phyloP scores from a whole-genome alignment of 2,329 filamentous ascomycete genomes.

The Fusarium dimerum region DNA sequence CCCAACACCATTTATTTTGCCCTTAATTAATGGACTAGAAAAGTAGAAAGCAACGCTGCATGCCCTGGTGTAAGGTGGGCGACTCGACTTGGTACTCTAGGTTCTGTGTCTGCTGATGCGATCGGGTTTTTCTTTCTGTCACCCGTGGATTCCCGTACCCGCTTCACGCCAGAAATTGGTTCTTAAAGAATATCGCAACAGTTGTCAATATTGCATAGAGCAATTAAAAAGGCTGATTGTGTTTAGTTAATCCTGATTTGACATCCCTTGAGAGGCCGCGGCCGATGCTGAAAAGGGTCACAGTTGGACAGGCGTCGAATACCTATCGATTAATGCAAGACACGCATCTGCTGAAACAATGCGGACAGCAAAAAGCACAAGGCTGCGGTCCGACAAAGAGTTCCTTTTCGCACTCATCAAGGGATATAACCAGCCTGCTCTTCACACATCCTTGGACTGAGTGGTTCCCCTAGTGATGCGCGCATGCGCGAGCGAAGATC shows the following conservation, averaged over 20 bases:
- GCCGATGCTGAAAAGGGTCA: not conserved
- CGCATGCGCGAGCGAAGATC: not conserved
- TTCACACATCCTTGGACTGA: not conserved
- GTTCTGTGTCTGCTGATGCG: not conserved
- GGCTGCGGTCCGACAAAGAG: not conserved
- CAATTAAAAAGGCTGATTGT: not conserved
- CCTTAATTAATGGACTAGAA: too few species aligned
- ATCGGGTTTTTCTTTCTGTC: too few species aligned
- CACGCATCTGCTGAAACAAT: not conserved
- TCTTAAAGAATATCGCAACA: not conserved
- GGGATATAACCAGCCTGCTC: not conserved
- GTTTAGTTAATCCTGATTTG: not conserved
- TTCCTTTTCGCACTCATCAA: not conserved
- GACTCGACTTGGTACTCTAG: not conserved
- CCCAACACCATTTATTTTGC: not conserved
- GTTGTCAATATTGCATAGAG: not conserved
- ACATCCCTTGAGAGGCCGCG: not conserved
- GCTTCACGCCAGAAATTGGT: not conserved
- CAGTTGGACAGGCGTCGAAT: not conserved
- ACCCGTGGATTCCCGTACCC: not conserved
- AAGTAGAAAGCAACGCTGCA: too few species aligned
- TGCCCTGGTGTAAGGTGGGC: too few species aligned
- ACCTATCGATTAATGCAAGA: not conserved
- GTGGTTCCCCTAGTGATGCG: not conserved
- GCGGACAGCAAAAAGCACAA: not conserved